phyloP scores from a whole-genome alignment of 2,329 filamentous ascomycete genomes.

The Zasmidium citrigriseum region DNA sequence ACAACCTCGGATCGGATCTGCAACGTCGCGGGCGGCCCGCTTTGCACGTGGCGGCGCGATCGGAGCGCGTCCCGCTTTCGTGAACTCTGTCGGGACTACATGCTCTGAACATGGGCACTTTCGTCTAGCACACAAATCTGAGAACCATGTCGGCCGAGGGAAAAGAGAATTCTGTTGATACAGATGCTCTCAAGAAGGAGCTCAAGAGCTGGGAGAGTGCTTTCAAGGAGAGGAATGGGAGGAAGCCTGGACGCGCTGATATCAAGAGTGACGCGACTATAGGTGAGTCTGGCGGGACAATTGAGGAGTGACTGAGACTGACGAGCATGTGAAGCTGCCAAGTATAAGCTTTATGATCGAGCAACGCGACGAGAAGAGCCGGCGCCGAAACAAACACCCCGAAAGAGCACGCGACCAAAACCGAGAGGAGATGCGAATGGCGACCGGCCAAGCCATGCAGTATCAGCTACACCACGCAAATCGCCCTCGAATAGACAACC shows the following conservation, averaged over 20 bases:
- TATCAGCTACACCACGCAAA: constrained; percentile 19
- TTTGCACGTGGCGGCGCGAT: background rate
- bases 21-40: background rate
- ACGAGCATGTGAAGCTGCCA: constrained; percentile 54
- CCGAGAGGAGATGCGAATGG: constrained; percentile 17
- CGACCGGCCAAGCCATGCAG: constrained; percentile 13
- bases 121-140: background rate
- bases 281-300: constrained; percentile 53
- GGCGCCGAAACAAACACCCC: constrained; percentile 45
- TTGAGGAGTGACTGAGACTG: constrained; percentile 9
- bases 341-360: constrained; percentile 76
- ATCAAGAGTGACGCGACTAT: constrained; percentile 74
- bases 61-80: background rate
- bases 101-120: background rate
- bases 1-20: background rate
- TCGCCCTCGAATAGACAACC: constrained; percentile 18
- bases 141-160: constrained; percentile 15
- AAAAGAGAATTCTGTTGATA: constrained; percentile 12
- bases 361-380: constrained; percentile 54
- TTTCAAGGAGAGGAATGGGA: constrained; percentile 62
- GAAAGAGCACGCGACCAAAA: constrained; percentile 20
- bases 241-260: constrained; percentile 71
- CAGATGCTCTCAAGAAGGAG: constrained; percentile 58
- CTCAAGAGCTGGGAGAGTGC: constrained; percentile 74
- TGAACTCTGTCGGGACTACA: background rate